Evolutionary conservation across 257 asterid genomes (phyloP).

Genomic region (Solanum stenotomum): DNA sequence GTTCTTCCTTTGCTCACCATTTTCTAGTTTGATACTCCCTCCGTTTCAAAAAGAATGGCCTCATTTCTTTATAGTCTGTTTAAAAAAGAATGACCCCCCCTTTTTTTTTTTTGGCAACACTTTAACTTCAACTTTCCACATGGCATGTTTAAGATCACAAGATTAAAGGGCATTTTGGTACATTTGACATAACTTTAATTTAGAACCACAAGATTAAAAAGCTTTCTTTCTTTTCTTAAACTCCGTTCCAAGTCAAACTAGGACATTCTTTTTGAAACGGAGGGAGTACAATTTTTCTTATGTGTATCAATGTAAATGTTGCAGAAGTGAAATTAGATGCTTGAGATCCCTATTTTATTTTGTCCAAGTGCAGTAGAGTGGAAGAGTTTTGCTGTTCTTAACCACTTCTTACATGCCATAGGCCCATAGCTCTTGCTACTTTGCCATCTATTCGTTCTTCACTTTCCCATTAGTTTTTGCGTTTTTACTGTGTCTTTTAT

Average conservation of each 20-base stretch:
- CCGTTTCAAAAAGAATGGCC: too few species aligned
- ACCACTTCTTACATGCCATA: not conserved
- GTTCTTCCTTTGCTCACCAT: not conserved
- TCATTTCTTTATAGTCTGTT: too few species aligned
- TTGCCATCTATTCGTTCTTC: not conserved
- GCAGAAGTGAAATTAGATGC: not conserved
- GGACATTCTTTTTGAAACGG: too few species aligned
- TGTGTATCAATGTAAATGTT: not conserved
- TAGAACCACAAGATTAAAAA: too few species aligned
- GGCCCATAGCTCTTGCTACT: not conserved
- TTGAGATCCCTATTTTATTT: not conserved
- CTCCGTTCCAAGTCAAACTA: too few species aligned
- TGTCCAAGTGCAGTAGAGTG: not conserved
- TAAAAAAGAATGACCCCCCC: too few species aligned
- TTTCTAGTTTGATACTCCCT: not conserved
- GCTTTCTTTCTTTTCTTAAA: too few species aligned
- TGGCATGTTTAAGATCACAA: too few species aligned
- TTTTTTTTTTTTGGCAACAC: too few species aligned
- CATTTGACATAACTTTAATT: too few species aligned
- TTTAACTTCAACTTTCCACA: too few species aligned
- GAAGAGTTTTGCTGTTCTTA: not conserved
- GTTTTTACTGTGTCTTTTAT: not conserved
- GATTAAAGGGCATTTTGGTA: too few species aligned
- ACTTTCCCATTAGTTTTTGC: not conserved
- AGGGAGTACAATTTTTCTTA: not conserved